Conservation (phyloP, 1,284 basidiomycete genomes). For the Leccinum subrobustum region DNA sequence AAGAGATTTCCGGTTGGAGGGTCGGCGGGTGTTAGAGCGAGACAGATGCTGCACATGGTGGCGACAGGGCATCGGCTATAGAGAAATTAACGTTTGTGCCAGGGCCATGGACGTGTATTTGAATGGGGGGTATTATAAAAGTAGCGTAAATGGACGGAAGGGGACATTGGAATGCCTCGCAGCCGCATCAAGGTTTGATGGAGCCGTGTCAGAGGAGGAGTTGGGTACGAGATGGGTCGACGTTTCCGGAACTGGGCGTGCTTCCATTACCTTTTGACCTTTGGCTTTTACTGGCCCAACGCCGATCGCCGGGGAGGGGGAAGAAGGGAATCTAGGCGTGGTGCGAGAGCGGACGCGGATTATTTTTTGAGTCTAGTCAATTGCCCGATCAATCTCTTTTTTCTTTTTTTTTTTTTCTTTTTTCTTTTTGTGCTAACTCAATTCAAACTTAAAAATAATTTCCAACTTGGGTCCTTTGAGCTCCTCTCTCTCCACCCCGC, state of each 20-base stretch:
- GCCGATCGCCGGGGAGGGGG: constrained; percentile 22
- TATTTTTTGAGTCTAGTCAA: background rate
- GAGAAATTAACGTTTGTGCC: constrained; percentile 22
- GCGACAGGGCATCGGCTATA: constrained; percentile 5
- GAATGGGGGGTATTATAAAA: constrained; percentile 9
- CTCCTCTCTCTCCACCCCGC: constrained; percentile 22
- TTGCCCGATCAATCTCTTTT: background rate
- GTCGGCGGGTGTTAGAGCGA: constrained; percentile 1
- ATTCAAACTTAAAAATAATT: constrained; percentile 39
- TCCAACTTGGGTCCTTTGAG: constrained; percentile 15
- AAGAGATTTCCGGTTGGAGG: constrained; percentile 5
- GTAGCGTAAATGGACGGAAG: constrained; percentile 8
- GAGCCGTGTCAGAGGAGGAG: constrained; percentile 3
- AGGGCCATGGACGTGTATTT: background rate
- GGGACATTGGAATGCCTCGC: constrained; percentile 10
- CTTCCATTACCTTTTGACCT: constrained; percentile 24
- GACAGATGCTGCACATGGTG: constrained; percentile 7
- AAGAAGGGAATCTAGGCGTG: background rate
- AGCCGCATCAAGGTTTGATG: constrained; percentile 32
- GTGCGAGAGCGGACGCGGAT: background rate
- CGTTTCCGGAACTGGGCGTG: constrained; percentile 8
- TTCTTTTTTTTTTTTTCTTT: background rate
- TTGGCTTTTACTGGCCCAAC: constrained; percentile 14
- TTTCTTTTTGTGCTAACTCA: constrained; percentile 30
- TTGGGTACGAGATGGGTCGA: background rate